Evolutionary conservation across 2,329 filamentous ascomycete species (phyloP), one percentile per base, ranked within the genome.

Genomic region (Arthroderma sp.): DNA sequence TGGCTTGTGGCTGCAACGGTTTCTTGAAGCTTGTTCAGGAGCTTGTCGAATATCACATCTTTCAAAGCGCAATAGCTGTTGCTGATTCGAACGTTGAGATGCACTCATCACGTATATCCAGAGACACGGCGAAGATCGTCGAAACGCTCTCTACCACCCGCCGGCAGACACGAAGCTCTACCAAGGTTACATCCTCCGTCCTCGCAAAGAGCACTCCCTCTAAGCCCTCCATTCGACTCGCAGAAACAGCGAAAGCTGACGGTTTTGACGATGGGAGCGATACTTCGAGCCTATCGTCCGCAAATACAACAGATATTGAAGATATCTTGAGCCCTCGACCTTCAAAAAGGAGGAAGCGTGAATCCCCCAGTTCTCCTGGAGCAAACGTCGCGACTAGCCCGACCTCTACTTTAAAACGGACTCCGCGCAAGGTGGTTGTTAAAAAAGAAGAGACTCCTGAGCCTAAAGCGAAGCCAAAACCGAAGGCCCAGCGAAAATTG

Each of bases 31-130:
- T 22, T 22, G 15, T 22, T 22, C 15, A 22, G 15, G 15, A 22
- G 15, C 29, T 7, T 6, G 7, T 38, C 5, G 7, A 4, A 38
- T 38, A 38, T 38, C 36, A 15, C 8, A 39, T 29, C 29, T 5
- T 4, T 28, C 15, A 11, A 39, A 29, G 7, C n/a, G 11, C 38
- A 29, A 29, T 29, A n/a, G 38, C 22, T 8, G 38, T 29, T 6
- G 38, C 11, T 6, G 10, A 11, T 15, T 6, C 11, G 29, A 29
- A 11, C 9, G 5, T 15, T 30, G 10, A n/a, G 8, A 80, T 79
- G 76, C 68, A 72, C 36, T 74, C 75, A 4, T 80, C 77, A 6
- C 68, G 71, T 36, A 62, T 78, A 43, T 77, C 77, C 6, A 69
- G 69, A 54, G 76, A 81, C 29, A 75, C 77, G 1, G 63, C 74